Conservation (phyloP, 768 basidiomycete genomes). For the Pisolithus marmoratus region DNA sequence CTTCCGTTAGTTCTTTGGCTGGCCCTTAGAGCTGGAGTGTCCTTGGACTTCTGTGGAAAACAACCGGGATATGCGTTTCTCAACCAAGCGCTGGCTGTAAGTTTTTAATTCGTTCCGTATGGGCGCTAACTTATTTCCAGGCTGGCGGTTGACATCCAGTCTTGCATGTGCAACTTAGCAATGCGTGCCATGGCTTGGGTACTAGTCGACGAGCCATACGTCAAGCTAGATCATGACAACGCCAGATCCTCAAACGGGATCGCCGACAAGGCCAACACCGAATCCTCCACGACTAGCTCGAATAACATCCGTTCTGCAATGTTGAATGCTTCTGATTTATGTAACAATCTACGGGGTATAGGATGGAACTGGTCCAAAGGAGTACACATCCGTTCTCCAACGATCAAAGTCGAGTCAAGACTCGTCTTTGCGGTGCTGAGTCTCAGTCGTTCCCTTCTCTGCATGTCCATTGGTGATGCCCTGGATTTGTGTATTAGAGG, state of each 20-base stretch:
- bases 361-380: slow-evolving; percentile 20
- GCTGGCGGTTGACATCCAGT: slow-evolving; percentile 3
- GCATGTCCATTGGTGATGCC: slow-evolving; percentile 5
- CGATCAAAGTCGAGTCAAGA: slow-evolving; percentile 15
- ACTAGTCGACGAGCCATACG: slow-evolving; percentile 9
- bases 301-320: slow-evolving; percentile 10
- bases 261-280: background rate
- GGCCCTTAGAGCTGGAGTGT: slow-evolving; percentile 31
- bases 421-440: slow-evolving; percentile 12
- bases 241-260: background rate
- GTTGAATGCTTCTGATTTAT: slow-evolving; percentile 26
- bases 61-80: background rate
- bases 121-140: slow-evolving; percentile 1
- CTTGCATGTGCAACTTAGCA: slow-evolving; percentile 17
- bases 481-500: background rate
- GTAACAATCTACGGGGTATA: slow-evolving; percentile 19
- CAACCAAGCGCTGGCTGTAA: slow-evolving; percentile 6
- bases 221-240: background rate
- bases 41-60: slow-evolving; percentile 2
- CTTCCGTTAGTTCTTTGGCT: slow-evolving; percentile 41
- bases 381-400: slow-evolving; percentile 10
- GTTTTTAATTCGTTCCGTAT: background rate
- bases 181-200: slow-evolving; percentile 23
- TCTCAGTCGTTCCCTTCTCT: slow-evolving; percentile 6
- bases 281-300: background rate